Base-by-base conservation (phyloP, 352 stramenopile species). In the Globisporangium radiosum region DNA sequence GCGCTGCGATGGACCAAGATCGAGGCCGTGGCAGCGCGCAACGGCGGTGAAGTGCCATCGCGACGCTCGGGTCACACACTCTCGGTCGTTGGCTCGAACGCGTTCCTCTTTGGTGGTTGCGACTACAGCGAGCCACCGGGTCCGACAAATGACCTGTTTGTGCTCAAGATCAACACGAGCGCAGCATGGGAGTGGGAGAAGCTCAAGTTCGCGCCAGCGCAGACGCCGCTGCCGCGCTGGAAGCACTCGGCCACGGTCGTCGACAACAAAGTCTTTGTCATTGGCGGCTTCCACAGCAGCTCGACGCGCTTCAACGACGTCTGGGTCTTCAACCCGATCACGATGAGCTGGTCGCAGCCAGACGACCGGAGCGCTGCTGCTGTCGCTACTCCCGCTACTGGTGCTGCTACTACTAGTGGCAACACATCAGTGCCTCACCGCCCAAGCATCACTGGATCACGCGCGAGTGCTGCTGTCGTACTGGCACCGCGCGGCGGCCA, bases 241-340 rank as follows among this genome's bases (percentile, higher is more conserved):
- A 91, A 98, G 60, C 95, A 98, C 72, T 96, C 85, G 57, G 89
- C 90, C 33, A 93, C 84, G 4, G 75, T 90, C 52, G 82, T 96
- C 57, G 84, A 93, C 75, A 79, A 78, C 63, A 89, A 90, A 65
- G 94, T 98, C 49, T 80, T 97, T 44, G 66, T 98, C 13, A 98
- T 99, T 70, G 96, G 96, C 7, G 96, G 96, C 7, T 98, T 98
- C 67, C 83, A 92, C 57, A 96, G 71, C 61, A 88, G 78, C 59
- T 79, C 77, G 3, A 73, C 73, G 52, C 79, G 93, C 8, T 97
- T 98, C 52, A 98, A 98, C 56, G 96, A 99, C 67, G 56, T 98
- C n/a, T 99, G 96, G 94, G 68, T 98, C 49, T 97, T 98, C 63
- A 97, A 98, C 55, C 91, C 93, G 10, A 91, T 92, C 65, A 97